phyloP scores from a whole-genome alignment of 768 basidiomycete genomes.

The Termitomyces sp. region DNA sequence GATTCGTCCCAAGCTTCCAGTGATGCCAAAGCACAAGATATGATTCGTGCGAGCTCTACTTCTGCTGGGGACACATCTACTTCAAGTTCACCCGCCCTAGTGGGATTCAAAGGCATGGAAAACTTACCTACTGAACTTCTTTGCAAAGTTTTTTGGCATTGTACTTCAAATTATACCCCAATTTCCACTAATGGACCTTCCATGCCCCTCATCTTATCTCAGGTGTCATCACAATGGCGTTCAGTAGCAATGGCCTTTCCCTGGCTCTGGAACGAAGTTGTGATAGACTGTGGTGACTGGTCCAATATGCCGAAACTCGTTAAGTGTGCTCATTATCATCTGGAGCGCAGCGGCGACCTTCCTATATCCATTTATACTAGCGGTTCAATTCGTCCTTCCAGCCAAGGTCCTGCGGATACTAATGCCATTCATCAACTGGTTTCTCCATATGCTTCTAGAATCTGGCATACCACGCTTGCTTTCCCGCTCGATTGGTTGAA shows the following conservation, averaged over 20 bases:
- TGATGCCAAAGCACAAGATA: background rate
- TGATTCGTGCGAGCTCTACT: background rate
- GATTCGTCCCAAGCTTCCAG: background rate
- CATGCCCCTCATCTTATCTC: background rate
- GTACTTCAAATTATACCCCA: background rate
- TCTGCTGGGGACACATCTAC: background rate
- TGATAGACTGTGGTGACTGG: conserved; percentile 13
- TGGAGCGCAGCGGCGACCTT: conserved; percentile 2
- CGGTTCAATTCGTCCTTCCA: background rate
- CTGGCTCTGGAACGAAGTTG: conserved; percentile 12
- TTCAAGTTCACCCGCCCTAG: background rate
- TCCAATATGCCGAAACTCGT: conserved; percentile 1
- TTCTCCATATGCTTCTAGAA: conserved; percentile 2
- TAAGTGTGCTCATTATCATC: conserved; percentile 1
- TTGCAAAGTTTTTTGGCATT: conserved; percentile 11
- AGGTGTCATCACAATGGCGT: conserved; percentile 12
- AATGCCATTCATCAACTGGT: conserved; percentile 1
- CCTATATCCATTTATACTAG: conserved; percentile 1
- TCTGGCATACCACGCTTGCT: conserved; percentile 11
- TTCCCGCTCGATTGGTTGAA: conserved; percentile 12
- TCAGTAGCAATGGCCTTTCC: conserved; percentile 1
- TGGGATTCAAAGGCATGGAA: background rate
- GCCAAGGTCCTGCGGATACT: background rate
- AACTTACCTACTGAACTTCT: conserved; percentile 11
- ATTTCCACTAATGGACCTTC: background rate